Evolutionary conservation across 2,329 filamentous ascomycete genomes (phyloP), one percentile per base, ranked within the genome.

Genomic region (Akanthomyces lecanii): DNA sequence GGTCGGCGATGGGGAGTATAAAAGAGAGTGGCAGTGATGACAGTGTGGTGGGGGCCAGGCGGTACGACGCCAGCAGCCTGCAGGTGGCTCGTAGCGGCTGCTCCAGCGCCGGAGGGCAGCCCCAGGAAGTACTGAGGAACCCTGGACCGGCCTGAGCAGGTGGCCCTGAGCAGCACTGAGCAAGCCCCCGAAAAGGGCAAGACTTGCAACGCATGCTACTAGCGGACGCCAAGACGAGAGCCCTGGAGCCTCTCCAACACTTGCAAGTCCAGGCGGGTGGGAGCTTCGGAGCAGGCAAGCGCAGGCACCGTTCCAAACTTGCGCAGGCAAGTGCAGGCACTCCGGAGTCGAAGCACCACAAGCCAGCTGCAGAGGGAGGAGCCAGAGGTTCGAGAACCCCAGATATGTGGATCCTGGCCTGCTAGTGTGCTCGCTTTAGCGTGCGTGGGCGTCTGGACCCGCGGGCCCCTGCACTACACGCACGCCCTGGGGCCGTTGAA

Each of bases 341-440:
- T 40, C 12, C 18, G 36, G 36, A 25, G 23, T 18, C 14, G 12
- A 55, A 33, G 53, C 33, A 25, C 33, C 16, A n/a, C n/a, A 53
- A 21, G 50, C 50, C 50, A 54, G 36, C 51, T 45, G 36, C 48
- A 53, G 59, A 38, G 40, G 28, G 59, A 47, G 51, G 38, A 57
- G 45, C 54, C 53, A 10, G 28, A 63, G 54, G 61, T 63, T 63
- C 61, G 61, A 63, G 53, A 57, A 63, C 61, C 54, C 61, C 54
- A 53, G 61, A 63, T 47, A 53, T 63, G 40, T 63, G 61, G 61
- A 50, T 1, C 60, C 61, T 14, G 47, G 40, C 45, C 11, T 53
- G 45, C 51, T 56, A 45, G 53, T 56, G 38, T 56, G 51, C 51
- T 53, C 51, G 51, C 33, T 60, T 61, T 61, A 61, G 58, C 58